Evolutionary conservation across 2,329 filamentous ascomycete species (phyloP), one percentile per base, ranked within the genome.

Genomic region (Acephala macrosclerotiorum): DNA sequence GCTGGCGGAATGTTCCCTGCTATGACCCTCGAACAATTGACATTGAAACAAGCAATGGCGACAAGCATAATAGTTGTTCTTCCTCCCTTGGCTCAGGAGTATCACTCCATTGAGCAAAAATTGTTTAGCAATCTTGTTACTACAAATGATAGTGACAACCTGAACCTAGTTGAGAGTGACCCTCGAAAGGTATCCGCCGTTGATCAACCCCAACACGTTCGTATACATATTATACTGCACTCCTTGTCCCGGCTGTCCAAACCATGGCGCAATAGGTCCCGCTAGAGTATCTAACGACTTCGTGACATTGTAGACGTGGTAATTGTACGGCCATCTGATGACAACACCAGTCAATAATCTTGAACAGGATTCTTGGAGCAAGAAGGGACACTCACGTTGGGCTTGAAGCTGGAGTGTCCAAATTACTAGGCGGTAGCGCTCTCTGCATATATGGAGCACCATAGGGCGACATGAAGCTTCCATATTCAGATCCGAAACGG

Each of bases 251-350:
- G 81, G 81, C 75, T 85, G 82, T 9, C 81, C 81, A 65, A 84
- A 85, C 81, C 80, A 84, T 9, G 80, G 77, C 1, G 80, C 79
- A 66, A 85, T 82, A 0, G 82, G 82, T 0, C 83, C 84, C 9
- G 79, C 73, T 0, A 77, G 63, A 0, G 83, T 81, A 2, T 72
- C 70, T 2, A 85, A 76, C 0, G 75, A 69, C 67, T 76, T 77
- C 6, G 74, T 68, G 3, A 85, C 82, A 22, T 77, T 70, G 71
- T 85, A 85, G 0, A 85, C 76, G 60, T 82, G 78, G 68, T 85
- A 85, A 65, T 82, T 83, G 71, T 80, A 83, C 1, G 82, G 82
- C 53, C 80, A 81, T 2, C 71, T 66, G 22, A 22, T 35, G 33
- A 22, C 2, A n/a, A 14, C 47, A 20, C 38, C 26, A n/a, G 38